Base-by-base conservation (phyloP, 805 yeast species). In the Barnettozyma populi region DNA sequence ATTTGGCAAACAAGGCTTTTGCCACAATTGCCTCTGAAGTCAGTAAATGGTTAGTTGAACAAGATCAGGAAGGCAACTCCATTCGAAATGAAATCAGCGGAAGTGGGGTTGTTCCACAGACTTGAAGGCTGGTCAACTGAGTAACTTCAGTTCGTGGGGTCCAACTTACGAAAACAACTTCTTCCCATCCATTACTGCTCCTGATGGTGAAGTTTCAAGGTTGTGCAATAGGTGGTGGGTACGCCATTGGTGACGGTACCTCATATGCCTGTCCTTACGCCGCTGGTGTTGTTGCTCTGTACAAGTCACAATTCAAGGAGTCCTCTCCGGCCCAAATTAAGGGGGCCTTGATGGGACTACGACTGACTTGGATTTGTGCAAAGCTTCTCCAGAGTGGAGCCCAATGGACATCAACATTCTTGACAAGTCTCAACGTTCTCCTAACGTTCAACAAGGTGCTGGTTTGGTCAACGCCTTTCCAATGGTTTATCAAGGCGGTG, bases 221-320 rank as follows among this genome's bases (percentile, higher is more conserved):
- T 47, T 44, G 43, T 24, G 9, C 35, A 8, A 5, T 36, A 4
- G 49, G 43, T 24, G 50, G 47, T 27, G 36, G 38, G 7, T 50
- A 43, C 20, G 42, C 41, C 2, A 18, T 36, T 14, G 52, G 47
- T 25, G 48, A 51, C 14, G 53, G 55, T 41, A 52, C 53, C 20
- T 52, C 55, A 1, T 52, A 45, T 23, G 39, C 55, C 7, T 42
- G 47, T 41, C 55, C 55, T 9, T 52, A 52, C 34, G 48, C 45
- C 36, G 53, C 55, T 25, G 53, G 53, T 50, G 48, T 52, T 19
- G 44, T 45, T 32, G 55, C 55, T 27, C 25, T 52, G 27, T 52
- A 46, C 24, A 14, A 44, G 10, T 37, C 45, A 7, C 19, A 36
- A 8, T n/a, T 38, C 34, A 38, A 42, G 18, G 45, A 35, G 25